A percentile compares a stretch with the other conserved stretches of the same genome.
phyloP scores from a whole-genome alignment of 1,284 basidiomycete genomes.

The Marasmius tenuissimus region DNA sequence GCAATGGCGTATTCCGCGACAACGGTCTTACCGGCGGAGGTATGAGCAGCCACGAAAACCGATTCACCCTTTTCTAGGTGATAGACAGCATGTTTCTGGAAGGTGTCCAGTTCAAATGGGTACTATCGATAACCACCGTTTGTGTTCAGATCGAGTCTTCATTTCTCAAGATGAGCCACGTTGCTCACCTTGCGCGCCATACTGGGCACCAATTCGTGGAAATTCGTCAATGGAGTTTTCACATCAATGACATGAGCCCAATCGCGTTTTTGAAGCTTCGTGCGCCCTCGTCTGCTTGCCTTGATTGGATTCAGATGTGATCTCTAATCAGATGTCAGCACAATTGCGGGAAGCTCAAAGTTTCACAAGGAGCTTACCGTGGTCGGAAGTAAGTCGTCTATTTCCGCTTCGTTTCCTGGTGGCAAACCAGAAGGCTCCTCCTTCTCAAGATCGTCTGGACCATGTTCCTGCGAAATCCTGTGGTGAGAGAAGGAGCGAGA shows the following conservation, averaged over 20 bases:
- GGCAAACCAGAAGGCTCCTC: conserved; percentile 11
- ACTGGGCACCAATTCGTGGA: conserved; percentile 84
- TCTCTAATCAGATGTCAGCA: conserved; percentile 34
- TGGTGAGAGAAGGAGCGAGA: not conserved
- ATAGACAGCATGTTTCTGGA: conserved; percentile 97
- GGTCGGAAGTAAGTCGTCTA: conserved; percentile 82
- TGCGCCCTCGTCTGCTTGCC: conserved; percentile 35
- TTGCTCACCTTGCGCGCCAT: conserved; percentile 79
- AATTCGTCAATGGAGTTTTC: conserved; percentile 87
- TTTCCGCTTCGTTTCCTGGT: conserved; percentile 40
- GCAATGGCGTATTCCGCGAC: conserved; percentile 99
- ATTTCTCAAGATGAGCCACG: too few relatives aligned
- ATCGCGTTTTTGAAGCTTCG: conserved; percentile 76
- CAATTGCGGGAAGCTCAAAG: conserved; percentile 13
- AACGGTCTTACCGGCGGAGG: conserved; percentile 99
- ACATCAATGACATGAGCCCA: conserved; percentile 99
- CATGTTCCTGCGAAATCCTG: conserved; percentile 3
- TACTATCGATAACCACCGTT: conserved; percentile 24
- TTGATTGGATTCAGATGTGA: conserved; percentile 57
- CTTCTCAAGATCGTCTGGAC: conserved; percentile 13
- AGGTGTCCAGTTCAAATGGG: conserved; percentile 49
- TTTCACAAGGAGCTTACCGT: conserved; percentile 51
- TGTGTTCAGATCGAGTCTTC: too few relatives aligned
- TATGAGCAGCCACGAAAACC: conserved; percentile 99
- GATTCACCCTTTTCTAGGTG: conserved; percentile 97